Percentiles rank a stretch among this genome's conserved stretches.
Conservation (phyloP, 2,329 filamentous ascomycete species). For the Xylariomycetidae sp. region DNA sequence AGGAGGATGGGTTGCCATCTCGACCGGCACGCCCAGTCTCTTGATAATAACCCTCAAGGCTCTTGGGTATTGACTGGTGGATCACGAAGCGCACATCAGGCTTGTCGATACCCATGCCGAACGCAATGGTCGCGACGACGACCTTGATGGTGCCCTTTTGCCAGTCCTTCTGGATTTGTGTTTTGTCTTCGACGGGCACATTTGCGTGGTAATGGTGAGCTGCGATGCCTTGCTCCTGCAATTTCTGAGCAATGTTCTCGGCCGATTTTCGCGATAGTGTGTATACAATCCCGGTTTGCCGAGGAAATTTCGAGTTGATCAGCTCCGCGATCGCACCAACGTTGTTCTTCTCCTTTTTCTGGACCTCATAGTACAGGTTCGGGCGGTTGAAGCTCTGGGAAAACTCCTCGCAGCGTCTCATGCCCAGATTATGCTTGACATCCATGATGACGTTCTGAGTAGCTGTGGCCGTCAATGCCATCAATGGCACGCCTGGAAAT, state of each 20-base stretch:
- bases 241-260: constrained; percentile 68
- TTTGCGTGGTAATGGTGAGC: constrained; percentile 84
- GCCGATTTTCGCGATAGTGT: constrained; percentile 80
- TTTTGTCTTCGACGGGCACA: constrained; percentile 63
- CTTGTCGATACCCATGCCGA: constrained; percentile 99
- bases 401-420: constrained; percentile 71
- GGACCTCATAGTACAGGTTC: constrained; percentile 85
- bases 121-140: constrained; percentile 96
- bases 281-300: constrained; percentile 86
- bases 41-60: constrained; percentile 95
- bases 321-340: constrained; percentile 51
- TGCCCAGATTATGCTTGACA: constrained; percentile 84
- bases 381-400: constrained; percentile 95
- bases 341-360: constrained; percentile 58
- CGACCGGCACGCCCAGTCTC: constrained; percentile 93
- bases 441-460: constrained; percentile 90
- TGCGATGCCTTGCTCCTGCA: constrained; percentile 58
- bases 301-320: constrained; percentile 64
- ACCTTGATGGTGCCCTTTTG: constrained; percentile 75
- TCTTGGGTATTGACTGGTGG: constrained; percentile 88
- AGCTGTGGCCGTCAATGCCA: constrained; percentile 92
- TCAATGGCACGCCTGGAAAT: constrained; percentile 77
- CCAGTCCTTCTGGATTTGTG: constrained; percentile 71
- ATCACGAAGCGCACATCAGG: constrained; percentile 94
- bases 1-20: constrained; percentile 81